Conservation (phyloP, 495 filamentous ascomycete genomes). For the Halenospora varia region DNA sequence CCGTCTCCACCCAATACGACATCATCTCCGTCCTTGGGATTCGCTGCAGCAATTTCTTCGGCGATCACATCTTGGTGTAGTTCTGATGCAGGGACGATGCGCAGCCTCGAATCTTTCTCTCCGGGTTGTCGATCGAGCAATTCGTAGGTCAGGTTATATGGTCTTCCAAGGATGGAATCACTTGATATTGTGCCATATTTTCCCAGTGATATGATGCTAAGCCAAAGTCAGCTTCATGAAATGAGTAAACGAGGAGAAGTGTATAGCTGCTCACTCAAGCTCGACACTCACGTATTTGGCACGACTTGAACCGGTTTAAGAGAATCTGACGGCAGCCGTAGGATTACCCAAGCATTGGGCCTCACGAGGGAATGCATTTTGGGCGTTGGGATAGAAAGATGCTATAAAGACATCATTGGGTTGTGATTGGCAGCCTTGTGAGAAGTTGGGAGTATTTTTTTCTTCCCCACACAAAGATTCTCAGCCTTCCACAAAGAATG, state of each 20-base stretch:
- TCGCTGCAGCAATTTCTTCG: slow-evolving; percentile 36
- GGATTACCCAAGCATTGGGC: slow-evolving; percentile 57
- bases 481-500: no score
- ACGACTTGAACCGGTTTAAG: slow-evolving; percentile 60
- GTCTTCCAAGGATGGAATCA: slow-evolving; percentile 81
- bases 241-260: slow-evolving; percentile 22
- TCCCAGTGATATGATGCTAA: slow-evolving; percentile 74
- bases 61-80: slow-evolving; percentile 75
- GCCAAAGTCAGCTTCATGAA: slow-evolving; percentile 9
- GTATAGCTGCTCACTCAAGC: slow-evolving; percentile 18
- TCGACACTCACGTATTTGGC: slow-evolving; percentile 69
- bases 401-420: not conserved
- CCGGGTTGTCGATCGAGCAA: slow-evolving; percentile 63
- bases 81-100: slow-evolving; percentile 76
- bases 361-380: slow-evolving; percentile 48
- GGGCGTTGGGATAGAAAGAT: not conserved
- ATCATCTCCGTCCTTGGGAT: slow-evolving; percentile 28
- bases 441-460: not conserved
- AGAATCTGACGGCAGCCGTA: slow-evolving; percentile 65
- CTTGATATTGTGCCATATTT: slow-evolving; percentile 87
- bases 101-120: slow-evolving; percentile 54
- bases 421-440: not conserved
- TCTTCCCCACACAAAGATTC: not conserved
- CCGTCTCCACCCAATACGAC: slow-evolving; percentile 39
- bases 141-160: slow-evolving; percentile 88